A percentile compares a stretch with the other conserved stretches of the same genome.
Conservation (phyloP, 1,139 yeast genomes). For the Chernovozyma aurita region DNA sequence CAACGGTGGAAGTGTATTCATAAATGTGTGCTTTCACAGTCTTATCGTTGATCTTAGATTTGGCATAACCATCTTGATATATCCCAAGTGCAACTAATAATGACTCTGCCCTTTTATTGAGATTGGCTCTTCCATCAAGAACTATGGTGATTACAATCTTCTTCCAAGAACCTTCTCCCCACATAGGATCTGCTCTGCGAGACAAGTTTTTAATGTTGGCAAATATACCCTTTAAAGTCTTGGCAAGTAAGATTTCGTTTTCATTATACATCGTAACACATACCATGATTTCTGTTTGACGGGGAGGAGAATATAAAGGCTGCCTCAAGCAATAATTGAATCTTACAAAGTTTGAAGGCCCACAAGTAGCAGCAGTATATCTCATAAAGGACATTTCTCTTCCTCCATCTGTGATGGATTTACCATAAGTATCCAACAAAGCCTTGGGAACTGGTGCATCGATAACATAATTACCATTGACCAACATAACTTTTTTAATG, state of each 20-base stretch:
- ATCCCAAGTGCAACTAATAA: conserved; percentile 70
- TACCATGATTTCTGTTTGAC: conserved; percentile 69
- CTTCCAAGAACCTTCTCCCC: conserved; percentile 84
- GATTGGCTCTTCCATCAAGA: conserved; percentile 72
- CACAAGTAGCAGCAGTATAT: conserved; percentile 79
- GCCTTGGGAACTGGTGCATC: conserved; percentile 74
- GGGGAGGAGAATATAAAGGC: conserved; percentile 57
- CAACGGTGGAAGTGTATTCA: conserved; percentile 77
- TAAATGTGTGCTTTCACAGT: conserved; percentile 70
- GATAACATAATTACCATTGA: conserved; percentile 68
- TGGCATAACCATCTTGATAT: conserved; percentile 80
- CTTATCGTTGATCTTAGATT: conserved; percentile 66
- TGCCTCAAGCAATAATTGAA: conserved; percentile 65
- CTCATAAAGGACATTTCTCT: conserved; percentile 76
- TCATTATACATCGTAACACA: conserved; percentile 82
- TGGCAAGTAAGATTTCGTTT: conserved; percentile 65
- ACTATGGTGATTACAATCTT: conserved; percentile 70
- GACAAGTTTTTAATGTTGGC: conserved; percentile 64
- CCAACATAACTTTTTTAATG: conserved; percentile 49
- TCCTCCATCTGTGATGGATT: conserved; percentile 40
- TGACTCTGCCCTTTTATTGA: conserved; percentile 60
- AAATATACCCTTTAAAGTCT: conserved; percentile 74
- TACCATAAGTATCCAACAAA: conserved; percentile 50
- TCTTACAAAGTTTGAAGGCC: conserved; percentile 59
- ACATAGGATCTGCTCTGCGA: conserved; percentile 52